These are phyloP conservation scores for Kurtzmaniella quercitrusa DNA, from an alignment of 1,139 yeast genomes.

Conservation along the genomic window DNA sequence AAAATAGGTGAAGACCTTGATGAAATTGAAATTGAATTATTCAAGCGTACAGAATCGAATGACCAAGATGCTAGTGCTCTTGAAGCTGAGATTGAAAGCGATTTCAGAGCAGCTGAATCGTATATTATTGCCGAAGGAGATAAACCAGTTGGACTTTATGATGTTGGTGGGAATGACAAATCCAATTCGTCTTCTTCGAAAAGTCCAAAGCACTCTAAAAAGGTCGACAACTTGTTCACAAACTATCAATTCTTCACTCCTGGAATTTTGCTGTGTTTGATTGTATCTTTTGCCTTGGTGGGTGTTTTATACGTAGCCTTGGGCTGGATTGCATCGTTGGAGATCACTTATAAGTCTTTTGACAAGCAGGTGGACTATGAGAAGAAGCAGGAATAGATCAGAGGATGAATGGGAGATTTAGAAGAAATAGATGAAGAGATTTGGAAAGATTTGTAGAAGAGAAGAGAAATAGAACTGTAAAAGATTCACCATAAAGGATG, in stretches of 20 bases:
- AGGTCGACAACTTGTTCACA: conserved; percentile 27
- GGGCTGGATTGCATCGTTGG: conserved; percentile 56
- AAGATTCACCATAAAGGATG: no score
- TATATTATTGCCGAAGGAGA: conserved; percentile 26
- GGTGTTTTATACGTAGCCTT: conserved; percentile 52
- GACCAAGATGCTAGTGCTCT: conserved; percentile 9
- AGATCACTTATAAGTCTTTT: conserved; percentile 68
- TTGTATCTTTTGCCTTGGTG: conserved; percentile 53
- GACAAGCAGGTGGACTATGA: conserved; percentile 62
- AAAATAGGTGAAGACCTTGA: conserved; percentile 16
- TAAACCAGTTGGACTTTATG: conserved; percentile 19
- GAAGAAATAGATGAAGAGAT: neutral
- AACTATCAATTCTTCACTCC: conserved; percentile 41
- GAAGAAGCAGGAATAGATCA: conserved; percentile 53
- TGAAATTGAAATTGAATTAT: conserved; percentile 9
- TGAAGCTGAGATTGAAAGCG: conserved; percentile 30
- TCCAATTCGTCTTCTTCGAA: neutral
- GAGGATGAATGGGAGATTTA: neutral
- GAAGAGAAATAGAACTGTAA: no score
- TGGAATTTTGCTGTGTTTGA: conserved; percentile 65
- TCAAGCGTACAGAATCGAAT: conserved; percentile 7
- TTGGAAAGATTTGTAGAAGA: no score
- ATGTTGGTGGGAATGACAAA: conserved; percentile 8
- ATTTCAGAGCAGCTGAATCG: conserved; percentile 30
- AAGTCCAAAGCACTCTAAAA: conserved; percentile 6